phyloP scores from a whole-genome alignment of 306 rosid species.

The Ammopiptanthus mongolicus region DNA sequence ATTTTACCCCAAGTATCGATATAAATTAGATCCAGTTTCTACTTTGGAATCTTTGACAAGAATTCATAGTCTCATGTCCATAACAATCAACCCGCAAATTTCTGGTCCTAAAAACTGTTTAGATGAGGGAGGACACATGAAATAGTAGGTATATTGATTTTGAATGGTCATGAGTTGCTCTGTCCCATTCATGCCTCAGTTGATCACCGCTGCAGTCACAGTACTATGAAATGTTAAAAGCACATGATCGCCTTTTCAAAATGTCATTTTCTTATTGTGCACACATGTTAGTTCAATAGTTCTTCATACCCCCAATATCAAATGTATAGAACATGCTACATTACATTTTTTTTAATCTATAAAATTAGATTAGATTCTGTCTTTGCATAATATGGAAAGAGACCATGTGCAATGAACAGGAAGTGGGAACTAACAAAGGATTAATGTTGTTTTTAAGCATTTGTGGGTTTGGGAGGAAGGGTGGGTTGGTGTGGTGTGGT shows the following conservation, averaged over 20 bases:
- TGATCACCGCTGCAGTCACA: not conserved
- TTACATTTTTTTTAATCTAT: not conserved
- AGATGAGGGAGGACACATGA: not conserved
- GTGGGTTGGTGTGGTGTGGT: constrained; percentile 1
- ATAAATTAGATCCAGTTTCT: not conserved
- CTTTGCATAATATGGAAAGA: not conserved
- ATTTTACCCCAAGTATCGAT: no score
- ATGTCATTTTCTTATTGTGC: constrained; percentile 14
- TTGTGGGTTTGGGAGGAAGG: not conserved
- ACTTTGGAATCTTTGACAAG: not conserved
- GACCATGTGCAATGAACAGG: not conserved
- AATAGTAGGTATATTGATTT: not conserved
- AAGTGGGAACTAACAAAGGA: not conserved
- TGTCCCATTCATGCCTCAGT: not conserved
- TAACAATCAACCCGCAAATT: not conserved
- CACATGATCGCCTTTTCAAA: not conserved
- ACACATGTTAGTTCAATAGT: not conserved
- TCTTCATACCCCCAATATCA: not conserved
- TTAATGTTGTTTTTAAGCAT: not conserved
- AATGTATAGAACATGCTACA: not conserved
- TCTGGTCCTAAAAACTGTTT: constrained; percentile 1
- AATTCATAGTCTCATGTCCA: not conserved
- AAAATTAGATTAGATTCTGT: not conserved
- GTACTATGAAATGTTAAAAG: not conserved
- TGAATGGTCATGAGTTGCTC: not conserved